Evolutionary conservation across 1,284 basidiomycete species (phyloP).

Genomic region (Boletus smithii): DNA sequence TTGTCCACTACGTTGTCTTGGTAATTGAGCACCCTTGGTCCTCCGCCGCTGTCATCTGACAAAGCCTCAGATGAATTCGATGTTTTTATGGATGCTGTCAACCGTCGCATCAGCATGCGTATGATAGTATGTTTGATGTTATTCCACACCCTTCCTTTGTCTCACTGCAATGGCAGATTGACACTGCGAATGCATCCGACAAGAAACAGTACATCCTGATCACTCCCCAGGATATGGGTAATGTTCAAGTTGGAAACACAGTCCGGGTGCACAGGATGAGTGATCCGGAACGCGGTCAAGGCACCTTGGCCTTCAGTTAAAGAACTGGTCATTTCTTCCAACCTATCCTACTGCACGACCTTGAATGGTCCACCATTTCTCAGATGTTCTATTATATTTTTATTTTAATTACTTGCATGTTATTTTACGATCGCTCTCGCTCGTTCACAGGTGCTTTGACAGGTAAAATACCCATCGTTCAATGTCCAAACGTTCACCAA

Average conservation of each 20-base stretch:
- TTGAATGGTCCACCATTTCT: conserved; percentile 2
- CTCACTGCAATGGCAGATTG: conserved; percentile 54
- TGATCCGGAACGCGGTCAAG: conserved; percentile 73
- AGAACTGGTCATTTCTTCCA: neutral
- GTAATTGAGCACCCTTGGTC: conserved; percentile 44
- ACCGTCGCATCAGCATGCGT: conserved; percentile 86
- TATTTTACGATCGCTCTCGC: too few species aligned
- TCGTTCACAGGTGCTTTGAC: too few species aligned
- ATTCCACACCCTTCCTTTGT: neutral
- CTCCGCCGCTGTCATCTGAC: neutral
- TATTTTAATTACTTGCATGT: conserved; percentile 5
- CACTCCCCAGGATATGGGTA: conserved; percentile 84
- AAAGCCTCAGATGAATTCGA: conserved; percentile 74
- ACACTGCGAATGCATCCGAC: conserved; percentile 79
- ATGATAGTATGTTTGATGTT: conserved; percentile 68
- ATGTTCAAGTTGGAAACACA: conserved; percentile 54
- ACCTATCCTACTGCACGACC: conserved; percentile 4
- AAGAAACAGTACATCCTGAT: conserved; percentile 91
- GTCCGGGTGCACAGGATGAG: conserved; percentile 76
- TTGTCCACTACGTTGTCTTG: conserved; percentile 91
- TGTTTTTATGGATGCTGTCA: conserved; percentile 95
- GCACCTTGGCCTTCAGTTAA: conserved; percentile 44
- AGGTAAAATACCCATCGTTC: too few species aligned
- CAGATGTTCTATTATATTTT: neutral
- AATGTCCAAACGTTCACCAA: too few species aligned